Evolutionary conservation across 2,329 filamentous ascomycete genomes (phyloP).

Genomic region (Incumbomyces lentus): DNA sequence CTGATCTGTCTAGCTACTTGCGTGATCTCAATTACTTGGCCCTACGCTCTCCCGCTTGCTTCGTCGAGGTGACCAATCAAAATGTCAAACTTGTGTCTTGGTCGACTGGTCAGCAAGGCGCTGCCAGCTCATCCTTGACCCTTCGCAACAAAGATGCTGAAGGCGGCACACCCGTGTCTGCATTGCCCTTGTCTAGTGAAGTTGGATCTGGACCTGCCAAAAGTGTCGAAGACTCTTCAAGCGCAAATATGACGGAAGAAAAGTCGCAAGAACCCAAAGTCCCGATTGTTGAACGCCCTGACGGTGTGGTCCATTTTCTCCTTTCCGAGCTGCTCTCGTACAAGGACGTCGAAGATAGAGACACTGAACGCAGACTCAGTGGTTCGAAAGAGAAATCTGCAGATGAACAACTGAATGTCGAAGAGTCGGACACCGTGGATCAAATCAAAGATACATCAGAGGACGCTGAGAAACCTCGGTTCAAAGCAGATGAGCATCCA

Average conservation of each 20-base stretch:
- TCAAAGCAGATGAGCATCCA: constrained; percentile 86
- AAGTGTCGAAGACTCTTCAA: constrained; percentile 33
- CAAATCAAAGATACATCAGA: constrained; percentile 34
- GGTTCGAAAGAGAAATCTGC: constrained; percentile 24
- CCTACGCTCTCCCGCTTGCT: constrained; percentile 71
- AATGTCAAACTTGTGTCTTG: constrained; percentile 54
- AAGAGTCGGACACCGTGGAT: not conserved
- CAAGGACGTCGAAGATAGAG: constrained; percentile 72
- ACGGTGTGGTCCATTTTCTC: constrained; percentile 90
- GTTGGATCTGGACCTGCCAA: constrained; percentile 7
- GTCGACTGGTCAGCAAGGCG: constrained; percentile 9
- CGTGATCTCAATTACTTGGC: constrained; percentile 69
- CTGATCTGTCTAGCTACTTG: constrained; percentile 64
- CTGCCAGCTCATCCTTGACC: constrained; percentile 5
- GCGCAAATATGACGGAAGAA: constrained; percentile 20
- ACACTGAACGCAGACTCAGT: constrained; percentile 18
- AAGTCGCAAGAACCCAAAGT: constrained; percentile 65
- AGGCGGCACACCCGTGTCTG: constrained; percentile 40
- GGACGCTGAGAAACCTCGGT: constrained; percentile 60
- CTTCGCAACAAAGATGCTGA: constrained; percentile 32
- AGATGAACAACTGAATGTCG: constrained; percentile 7
- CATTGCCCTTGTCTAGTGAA: constrained; percentile 11
- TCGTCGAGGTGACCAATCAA: constrained; percentile 79
- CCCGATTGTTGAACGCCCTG: constrained; percentile 80
- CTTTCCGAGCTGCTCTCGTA: constrained; percentile 87